Base-by-base conservation (phyloP, 202 grass and related monocot species). In the Digitaria exilis region DNA sequence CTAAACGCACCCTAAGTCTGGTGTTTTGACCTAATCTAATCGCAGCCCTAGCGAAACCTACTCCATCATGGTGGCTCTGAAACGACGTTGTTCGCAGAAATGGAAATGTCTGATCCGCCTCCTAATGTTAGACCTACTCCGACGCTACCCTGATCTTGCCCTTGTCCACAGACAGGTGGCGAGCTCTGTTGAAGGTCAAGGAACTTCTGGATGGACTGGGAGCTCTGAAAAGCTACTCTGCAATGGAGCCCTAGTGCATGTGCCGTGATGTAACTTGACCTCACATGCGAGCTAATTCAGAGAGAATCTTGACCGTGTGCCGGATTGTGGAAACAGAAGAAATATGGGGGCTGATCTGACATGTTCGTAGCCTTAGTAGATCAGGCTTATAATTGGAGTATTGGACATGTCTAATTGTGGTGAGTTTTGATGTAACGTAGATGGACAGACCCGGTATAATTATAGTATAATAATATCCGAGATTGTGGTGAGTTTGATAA, bases 281-380 rank as follows among this genome's bases (percentile, higher is more conserved):
- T n/a, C n/a, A n/a, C n/a, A n/a, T n/a, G n/a, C n/a, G n/a, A n/a
- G n/a, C n/a, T n/a, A n/a, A n/a, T n/a, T n/a, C n/a, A n/a, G n/a
- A n/a, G n/a, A 76, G 65, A 65, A 77, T 65, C 82, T 77, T 82
- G 82, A 71, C 70, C 7, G n/a, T n/a, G n/a, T n/a, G n/a, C n/a
- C n/a, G n/a, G n/a, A n/a, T n/a, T n/a, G n/a, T n/a, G n/a, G n/a
- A n/a, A n/a, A n/a, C n/a, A n/a, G n/a, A n/a, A n/a, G n/a, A n/a
- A n/a, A n/a, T n/a, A n/a, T n/a, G n/a, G n/a, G n/a, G n/a, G n/a
- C n/a, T n/a, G n/a, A n/a, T n/a, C n/a, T n/a, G n/a, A n/a, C n/a
- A n/a, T n/a, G n/a, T n/a, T n/a, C n/a, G n/a, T n/a, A n/a, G n/a
- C n/a, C n/a, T n/a, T n/a, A n/a, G n/a, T n/a, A n/a, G n/a, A n/a